phyloP scores from a whole-genome alignment of 176 grass and related monocot species.

The Phoenix dactylifera region DNA sequence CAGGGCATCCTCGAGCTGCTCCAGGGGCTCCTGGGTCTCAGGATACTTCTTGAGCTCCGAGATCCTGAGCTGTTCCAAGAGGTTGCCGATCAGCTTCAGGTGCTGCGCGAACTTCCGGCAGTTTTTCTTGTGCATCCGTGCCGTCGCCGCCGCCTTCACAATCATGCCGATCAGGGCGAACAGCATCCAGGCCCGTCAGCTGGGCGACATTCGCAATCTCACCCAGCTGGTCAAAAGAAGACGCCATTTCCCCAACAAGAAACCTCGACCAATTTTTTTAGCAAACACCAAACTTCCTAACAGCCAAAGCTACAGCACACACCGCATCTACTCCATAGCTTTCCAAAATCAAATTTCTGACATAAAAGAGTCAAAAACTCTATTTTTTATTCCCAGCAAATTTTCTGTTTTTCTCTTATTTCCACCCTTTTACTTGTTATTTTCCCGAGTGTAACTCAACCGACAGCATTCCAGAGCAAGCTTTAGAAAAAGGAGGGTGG shows the following conservation, averaged over 20 bases:
- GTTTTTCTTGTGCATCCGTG: conserved; percentile 79
- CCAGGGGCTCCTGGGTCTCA: conserved; percentile 86
- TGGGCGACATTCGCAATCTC: conserved; percentile 51
- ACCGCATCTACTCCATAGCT: too few species aligned
- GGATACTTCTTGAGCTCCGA: conserved; percentile 86
- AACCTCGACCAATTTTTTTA: too few species aligned
- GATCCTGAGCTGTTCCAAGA: conserved; percentile 65
- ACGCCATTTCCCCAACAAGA: conserved; percentile 25
- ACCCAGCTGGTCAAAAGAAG: conserved; percentile 40
- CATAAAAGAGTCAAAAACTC: too few species aligned
- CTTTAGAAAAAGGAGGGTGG: conserved; percentile 18
- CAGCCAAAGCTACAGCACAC: too few species aligned
- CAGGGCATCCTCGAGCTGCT: conserved; percentile 81
- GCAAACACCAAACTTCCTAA: too few species aligned
- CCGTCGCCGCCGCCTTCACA: conserved; percentile 48
- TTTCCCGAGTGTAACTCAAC: background rate
- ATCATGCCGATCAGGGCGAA: conserved; percentile 58
- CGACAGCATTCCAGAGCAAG: conserved; percentile 15
- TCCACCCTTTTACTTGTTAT: too few species aligned
- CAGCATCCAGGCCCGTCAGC: conserved; percentile 67
- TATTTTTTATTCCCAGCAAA: too few species aligned
- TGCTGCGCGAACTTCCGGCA: conserved; percentile 74
- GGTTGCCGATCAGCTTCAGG: conserved; percentile 61
- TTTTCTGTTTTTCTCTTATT: too few species aligned
- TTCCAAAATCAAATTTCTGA: too few species aligned